These are phyloP conservation scores for Nepenthes alata DNA, from an alignment of 179 eudicot genomes.

Conservation along the genomic window DNA sequence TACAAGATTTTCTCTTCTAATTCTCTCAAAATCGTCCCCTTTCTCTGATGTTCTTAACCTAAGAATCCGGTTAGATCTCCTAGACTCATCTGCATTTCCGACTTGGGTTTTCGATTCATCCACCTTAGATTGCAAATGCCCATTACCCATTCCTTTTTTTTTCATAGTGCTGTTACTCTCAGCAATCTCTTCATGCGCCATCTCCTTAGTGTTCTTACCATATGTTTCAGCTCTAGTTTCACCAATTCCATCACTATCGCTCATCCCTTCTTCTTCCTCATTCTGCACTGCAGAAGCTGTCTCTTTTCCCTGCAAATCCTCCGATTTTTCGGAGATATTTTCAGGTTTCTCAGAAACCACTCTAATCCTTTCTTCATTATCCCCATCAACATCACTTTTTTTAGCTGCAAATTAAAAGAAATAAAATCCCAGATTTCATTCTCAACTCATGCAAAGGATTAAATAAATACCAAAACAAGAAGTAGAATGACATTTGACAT, in stretches of 20 bases:
- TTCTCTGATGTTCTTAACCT: conserved; percentile 28
- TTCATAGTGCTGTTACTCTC: conserved; percentile 16
- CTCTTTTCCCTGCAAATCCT: conserved; percentile 22
- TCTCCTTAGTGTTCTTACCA: conserved; percentile 17
- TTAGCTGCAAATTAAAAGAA: conserved; percentile 41
- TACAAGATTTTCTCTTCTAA: conserved; percentile 27
- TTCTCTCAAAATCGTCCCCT: conserved; percentile 25
- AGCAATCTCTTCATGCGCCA: conserved; percentile 9
- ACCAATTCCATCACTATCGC: too few species aligned
- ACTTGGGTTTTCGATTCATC: conserved; percentile 18
- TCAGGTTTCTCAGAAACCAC: conserved; percentile 23
- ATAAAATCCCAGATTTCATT: background rate
- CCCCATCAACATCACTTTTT: conserved; percentile 31
- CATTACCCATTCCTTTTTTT: conserved; percentile 12
- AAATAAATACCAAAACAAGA: too few species aligned
- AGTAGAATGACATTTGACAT: too few species aligned
- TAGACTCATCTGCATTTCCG: conserved; percentile 25
- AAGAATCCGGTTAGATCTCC: conserved; percentile 18
- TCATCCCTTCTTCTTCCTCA: conserved; percentile 1
- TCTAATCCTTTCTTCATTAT: conserved; percentile 14
- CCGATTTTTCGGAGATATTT: conserved; percentile 2
- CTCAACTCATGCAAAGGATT: too few species aligned
- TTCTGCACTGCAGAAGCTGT: conserved; percentile 12
- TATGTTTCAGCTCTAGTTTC: background rate
- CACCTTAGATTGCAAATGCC: conserved; percentile 13